These are phyloP conservation scores for Caryopteris hybrid DNA, from an alignment of 305 asterid species.

Conservation along the genomic window DNA sequence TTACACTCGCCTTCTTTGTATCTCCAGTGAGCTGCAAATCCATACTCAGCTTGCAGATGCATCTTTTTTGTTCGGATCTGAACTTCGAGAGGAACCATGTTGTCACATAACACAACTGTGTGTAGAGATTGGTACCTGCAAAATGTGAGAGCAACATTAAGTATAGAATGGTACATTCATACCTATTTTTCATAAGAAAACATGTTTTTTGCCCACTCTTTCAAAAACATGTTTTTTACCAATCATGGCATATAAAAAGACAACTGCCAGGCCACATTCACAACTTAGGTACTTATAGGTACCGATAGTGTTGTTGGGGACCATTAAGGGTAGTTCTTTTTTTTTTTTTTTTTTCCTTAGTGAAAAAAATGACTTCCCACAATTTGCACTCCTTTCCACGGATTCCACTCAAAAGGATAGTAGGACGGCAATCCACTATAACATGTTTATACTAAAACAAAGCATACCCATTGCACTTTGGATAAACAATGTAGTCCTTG, in stretches of 20 bases:
- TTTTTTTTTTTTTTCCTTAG: too few relatives aligned
- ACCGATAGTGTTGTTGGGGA: too few relatives aligned
- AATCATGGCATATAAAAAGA: too few relatives aligned
- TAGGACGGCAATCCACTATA: neutral
- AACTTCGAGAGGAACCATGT: slow-evolving; percentile 75
- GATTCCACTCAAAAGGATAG: neutral
- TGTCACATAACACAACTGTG: slow-evolving; percentile 70
- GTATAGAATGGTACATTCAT: neutral
- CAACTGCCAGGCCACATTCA: neutral
- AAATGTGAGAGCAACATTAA: neutral
- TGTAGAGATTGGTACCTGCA: slow-evolving; percentile 83
- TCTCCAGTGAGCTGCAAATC: slow-evolving; percentile 89
- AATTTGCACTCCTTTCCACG: too few relatives aligned
- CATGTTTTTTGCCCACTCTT: neutral
- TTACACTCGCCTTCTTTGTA: slow-evolving; percentile 77
- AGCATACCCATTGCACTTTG: slow-evolving; percentile 84
- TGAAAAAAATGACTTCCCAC: too few relatives aligned
- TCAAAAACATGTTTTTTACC: neutral
- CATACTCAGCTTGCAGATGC: slow-evolving; percentile 89
- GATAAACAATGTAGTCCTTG: slow-evolving; percentile 74
- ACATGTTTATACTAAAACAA: neutral
- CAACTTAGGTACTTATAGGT: neutral
- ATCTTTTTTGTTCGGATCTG: slow-evolving; percentile 83
- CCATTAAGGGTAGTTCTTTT: too few relatives aligned
- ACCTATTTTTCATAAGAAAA: neutral